A percentile compares a stretch with the other conserved stretches of the same genome.
These are phyloP conservation scores for Moricandia moricandioides DNA, from an alignment of 345 rosid species.

Conservation along the genomic window DNA sequence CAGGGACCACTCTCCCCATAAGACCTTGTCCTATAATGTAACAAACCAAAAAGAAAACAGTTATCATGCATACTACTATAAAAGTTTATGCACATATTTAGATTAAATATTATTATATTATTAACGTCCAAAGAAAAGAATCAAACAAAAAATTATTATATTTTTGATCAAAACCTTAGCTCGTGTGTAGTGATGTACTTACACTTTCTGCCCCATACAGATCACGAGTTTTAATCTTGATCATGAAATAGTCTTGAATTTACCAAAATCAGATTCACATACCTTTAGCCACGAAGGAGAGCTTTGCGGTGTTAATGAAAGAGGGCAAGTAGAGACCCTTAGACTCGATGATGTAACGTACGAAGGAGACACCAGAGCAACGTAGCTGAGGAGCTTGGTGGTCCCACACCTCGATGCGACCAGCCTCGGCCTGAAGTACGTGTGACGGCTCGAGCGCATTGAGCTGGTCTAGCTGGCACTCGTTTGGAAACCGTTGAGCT, in stretches of 20 bases:
- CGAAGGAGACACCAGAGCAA: constrained; percentile 56
- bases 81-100: neutral
- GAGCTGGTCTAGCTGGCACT: constrained; percentile 56
- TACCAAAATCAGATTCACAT: neutral
- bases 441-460: constrained; percentile 49
- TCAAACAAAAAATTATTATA: neutral
- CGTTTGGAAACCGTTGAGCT: constrained; percentile 38
- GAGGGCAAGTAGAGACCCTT: constrained; percentile 61
- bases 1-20: constrained; percentile 45
- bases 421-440: constrained; percentile 51
- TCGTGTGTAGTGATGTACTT: neutral
- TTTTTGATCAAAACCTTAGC: neutral
- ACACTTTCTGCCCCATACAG: neutral
- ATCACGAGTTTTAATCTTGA: neutral
- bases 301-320: constrained; percentile 43
- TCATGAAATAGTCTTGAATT: neutral
- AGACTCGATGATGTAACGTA: constrained; percentile 41
- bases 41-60: neutral
- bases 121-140: neutral
- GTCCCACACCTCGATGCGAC: constrained; percentile 57
- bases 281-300: constrained; percentile 57
- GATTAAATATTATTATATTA: neutral
- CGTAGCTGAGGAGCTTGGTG: constrained; percentile 51
- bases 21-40: constrained; percentile 47
- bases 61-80: neutral